Conservation (phyloP, 176 grass and related monocot genomes). For the Zoysia japonica region DNA sequence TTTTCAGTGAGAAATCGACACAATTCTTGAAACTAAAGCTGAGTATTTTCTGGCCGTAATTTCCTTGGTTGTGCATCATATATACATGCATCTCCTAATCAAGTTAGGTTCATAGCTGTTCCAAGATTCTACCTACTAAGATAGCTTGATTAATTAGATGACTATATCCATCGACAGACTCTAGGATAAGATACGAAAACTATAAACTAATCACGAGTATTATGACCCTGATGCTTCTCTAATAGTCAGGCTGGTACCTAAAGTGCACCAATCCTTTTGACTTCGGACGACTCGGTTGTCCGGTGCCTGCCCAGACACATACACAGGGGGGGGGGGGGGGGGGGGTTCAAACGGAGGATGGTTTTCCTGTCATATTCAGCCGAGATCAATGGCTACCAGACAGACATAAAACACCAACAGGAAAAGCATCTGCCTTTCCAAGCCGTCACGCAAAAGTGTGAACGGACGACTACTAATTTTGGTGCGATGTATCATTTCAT, state of each 20-base stretch:
- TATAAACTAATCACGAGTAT: background rate
- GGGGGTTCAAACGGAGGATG: too few relatives aligned
- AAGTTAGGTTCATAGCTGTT: conserved; percentile 19
- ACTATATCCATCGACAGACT: background rate
- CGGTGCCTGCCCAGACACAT: background rate
- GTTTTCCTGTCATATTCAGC: conserved; percentile 18
- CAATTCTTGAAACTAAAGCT: background rate
- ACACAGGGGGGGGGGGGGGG: too few relatives aligned
- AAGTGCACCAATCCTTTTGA: background rate
- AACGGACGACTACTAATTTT: background rate
- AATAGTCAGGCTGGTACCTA: background rate
- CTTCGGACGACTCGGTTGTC: background rate
- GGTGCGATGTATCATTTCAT: conserved; percentile 22
- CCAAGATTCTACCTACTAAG: background rate
- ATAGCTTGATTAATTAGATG: background rate
- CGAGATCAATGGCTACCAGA: conserved; percentile 14
- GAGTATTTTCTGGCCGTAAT: background rate
- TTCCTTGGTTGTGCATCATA: background rate
- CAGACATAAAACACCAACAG: background rate
- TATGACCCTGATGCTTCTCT: background rate
- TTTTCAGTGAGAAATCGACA: conserved; percentile 13
- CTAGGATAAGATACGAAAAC: background rate
- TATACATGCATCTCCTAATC: background rate
- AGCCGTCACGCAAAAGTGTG: conserved; percentile 23
- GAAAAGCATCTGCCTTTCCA: conserved; percentile 27